phyloP scores from a whole-genome alignment of 371 early-diverging fungal genomes.

The Mycotypha africana region DNA sequence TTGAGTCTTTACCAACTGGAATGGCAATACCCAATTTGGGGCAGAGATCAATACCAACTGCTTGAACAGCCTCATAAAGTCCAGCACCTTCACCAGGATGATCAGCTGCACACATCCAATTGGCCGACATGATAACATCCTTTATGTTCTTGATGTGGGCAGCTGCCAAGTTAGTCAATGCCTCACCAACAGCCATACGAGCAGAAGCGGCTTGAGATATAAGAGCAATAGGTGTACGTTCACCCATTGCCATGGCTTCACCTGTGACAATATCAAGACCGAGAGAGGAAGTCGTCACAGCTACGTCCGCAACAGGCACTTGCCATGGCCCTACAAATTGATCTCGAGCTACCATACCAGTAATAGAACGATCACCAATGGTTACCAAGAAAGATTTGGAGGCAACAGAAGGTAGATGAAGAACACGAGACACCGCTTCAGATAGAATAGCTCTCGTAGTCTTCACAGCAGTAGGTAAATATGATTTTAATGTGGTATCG shows the following conservation, averaged over 20 bases:
- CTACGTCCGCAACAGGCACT: constrained; percentile 94
- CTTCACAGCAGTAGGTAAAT: constrained; percentile 40
- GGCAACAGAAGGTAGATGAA: constrained; percentile 86
- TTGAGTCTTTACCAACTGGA: constrained; percentile 98
- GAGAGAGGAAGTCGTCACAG: constrained; percentile 78
- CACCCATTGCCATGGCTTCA: constrained; percentile 97
- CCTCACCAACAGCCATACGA: constrained; percentile 94
- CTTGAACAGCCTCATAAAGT: constrained; percentile 89
- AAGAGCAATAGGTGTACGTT: constrained; percentile 87
- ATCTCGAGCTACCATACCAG: constrained; percentile 91
- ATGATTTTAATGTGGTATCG: constrained; percentile 58
- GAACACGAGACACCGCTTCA: constrained; percentile 72
- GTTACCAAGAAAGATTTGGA: constrained; percentile 94
- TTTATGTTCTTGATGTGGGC: constrained; percentile 70
- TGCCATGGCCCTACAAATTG: constrained; percentile 98
- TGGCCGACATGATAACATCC: constrained; percentile 85
- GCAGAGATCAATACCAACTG: constrained; percentile 91
- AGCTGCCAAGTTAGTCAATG: constrained; percentile 86
- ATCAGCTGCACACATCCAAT: constrained; percentile 96
- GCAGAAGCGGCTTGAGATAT: constrained; percentile 84
- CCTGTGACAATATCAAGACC: constrained; percentile 69
- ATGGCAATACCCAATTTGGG: constrained; percentile 88
- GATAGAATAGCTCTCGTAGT: no score
- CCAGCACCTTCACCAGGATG: constrained; percentile 90
- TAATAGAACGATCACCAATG: constrained; percentile 94